Evolutionary conservation across 371 early-diverging fungal genomes (phyloP), one percentile per base, ranked within the genome.

Genomic region (Gilbertella persicaria): DNA sequence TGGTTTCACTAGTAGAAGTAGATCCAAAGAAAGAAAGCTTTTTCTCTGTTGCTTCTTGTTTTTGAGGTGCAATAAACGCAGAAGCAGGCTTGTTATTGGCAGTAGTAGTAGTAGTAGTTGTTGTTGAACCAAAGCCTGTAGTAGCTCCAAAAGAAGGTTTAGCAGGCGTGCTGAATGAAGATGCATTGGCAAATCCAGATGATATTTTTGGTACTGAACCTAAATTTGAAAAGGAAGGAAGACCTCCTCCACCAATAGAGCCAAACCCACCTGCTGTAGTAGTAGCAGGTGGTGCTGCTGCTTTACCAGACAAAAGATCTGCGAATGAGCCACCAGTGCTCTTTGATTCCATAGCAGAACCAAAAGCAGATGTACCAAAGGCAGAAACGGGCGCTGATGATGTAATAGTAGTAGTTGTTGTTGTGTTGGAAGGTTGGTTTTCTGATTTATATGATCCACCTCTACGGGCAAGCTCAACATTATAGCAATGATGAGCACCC

Each of bases 401-500:
- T 28, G 50, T 17, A n/a, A 35, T 16, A n/a, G 39, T 2, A 0
- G 42, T 23, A 38, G 50, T n/a, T 14, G 41, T 9, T n/a, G 46
- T 21, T 19, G 47, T 13, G 4, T 53, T 38, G 8, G 25, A 39
- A 9, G 51, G 7, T 9, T 24, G 2, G 28, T 43, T 7, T 43
- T 17, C 29, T 19, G 2, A 14, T 17, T 21, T 40, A 41, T 53
- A 77, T 12, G 50, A 25, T n/a, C 62, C 72, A 12, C 64, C 68
- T 36, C 59, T 50, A 16, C 57, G 56, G 8, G 75, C 75, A 14
- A 75, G 28, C 29, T 59, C 66, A 8, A 53, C 50, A 38, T 69
- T 71, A 29, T 69, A 72, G 47, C 75, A 75, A 44, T 75, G 64
- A 38, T 66, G 69, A 21, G 75, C 66, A 25, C 71, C 66, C 8